Evolutionary conservation across 1,284 basidiomycete species (phyloP), one percentile per base, ranked within the genome.

Genomic region (Trichosporon coremiiforme): DNA sequence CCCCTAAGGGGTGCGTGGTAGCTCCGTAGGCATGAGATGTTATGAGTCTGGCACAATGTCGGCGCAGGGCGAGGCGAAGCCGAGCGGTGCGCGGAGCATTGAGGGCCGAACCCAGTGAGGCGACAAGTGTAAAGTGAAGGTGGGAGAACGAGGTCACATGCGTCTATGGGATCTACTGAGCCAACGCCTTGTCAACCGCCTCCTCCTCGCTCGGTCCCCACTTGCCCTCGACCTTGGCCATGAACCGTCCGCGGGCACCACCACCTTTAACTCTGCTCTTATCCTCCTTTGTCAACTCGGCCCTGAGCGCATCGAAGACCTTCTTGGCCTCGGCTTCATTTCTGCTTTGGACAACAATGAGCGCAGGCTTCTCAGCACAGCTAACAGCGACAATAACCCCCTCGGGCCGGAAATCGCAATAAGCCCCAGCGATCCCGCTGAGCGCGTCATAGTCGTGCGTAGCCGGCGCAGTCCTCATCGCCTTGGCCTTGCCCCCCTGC

Each of bases 311-410:
- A 41, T 86, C 85, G 12, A 86, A 89, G 1, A 83, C 82, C 69
- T 83, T 83, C 81, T 90, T 91, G 20, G 90, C 89, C 8, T 85
- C 82, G 84, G 85, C 73, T 87, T 75, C 88, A 68, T 89, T 87
- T 4, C 86, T 87, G 1, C 89, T 88, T 70, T 89, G 82, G 2
- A 90, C 82, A 60, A 91, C 80, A 29, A 91, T 83, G 31, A 90
- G 80, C 0, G 75, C 76, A n/a, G 83, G 76, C 1, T 72, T 67
- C 13, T 65, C 38, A 0, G 75, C 73, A 15, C 75, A 74, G 2
- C 69, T 36, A 6, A 66, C 66, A 0, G 80, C 72, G 50, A 79
- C 80, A 25, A 85, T 78, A 69, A 89, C 86, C 10, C 86, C 85
- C 65, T 85, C 60, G 15, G 10, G 8, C 31, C 29, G 13, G 0